Percentiles rank a stretch among this genome's conserved stretches.
phyloP scores from a whole-genome alignment of 352 stramenopile species.

The Pythium diclinum region DNA sequence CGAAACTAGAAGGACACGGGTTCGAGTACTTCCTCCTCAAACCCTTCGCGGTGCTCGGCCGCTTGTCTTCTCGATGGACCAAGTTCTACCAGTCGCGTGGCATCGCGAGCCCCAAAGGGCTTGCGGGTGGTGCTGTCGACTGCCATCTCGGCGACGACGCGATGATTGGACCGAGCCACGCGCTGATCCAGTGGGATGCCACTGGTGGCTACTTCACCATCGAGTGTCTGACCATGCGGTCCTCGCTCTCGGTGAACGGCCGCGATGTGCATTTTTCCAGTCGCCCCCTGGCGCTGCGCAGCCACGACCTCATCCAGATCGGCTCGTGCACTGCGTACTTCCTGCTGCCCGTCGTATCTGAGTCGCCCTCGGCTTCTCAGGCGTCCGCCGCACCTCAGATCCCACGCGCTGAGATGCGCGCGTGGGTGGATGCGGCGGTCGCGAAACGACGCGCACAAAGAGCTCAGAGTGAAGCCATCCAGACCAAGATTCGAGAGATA shows the following conservation, averaged over 20 bases:
- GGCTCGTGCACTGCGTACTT: conserved; percentile 74
- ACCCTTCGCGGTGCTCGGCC: conserved; percentile 59
- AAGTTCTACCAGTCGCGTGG: conserved; percentile 59
- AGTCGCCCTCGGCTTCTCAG: background rate
- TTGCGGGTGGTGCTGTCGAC: conserved; percentile 49
- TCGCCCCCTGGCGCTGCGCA: conserved; percentile 41
- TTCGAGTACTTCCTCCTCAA: conserved; percentile 77
- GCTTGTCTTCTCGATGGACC: conserved; percentile 48
- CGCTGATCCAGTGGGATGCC: conserved; percentile 66
- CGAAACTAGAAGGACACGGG: conserved; percentile 58
- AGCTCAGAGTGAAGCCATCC: conserved; percentile 25
- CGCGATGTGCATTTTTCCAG: conserved; percentile 46
- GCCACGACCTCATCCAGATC: conserved; percentile 60
- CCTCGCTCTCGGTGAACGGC: conserved; percentile 68
- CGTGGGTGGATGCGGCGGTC: conserved; percentile 32
- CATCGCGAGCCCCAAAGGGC: conserved; percentile 41
- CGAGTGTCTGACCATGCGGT: conserved; percentile 55
- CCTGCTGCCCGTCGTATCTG: conserved; percentile 41
- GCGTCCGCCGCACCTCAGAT: background rate
- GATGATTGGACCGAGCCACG: conserved; percentile 55
- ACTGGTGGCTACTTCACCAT: conserved; percentile 49
- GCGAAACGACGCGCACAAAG: conserved; percentile 26
- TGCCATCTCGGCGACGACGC: conserved; percentile 73
- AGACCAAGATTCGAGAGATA: conserved; percentile 12
- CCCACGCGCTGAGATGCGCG: conserved; percentile 28